phyloP scores from a whole-genome alignment of 306 rosid species.

The Cicer bijugum region DNA sequence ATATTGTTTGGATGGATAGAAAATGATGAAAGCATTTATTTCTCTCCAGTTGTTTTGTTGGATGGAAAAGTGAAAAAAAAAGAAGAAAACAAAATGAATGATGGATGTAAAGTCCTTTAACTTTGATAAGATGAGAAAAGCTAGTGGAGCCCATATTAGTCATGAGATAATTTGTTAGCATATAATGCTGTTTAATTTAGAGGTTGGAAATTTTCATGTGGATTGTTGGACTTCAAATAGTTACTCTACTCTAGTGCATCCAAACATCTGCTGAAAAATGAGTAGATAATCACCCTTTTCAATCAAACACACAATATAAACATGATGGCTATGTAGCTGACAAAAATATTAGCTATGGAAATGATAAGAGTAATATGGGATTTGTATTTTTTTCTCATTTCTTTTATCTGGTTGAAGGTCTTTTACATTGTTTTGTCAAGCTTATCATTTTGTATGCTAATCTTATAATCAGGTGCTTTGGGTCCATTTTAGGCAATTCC shows the following conservation, averaged over 20 bases:
- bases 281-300: not conserved
- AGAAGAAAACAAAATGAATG: not conserved
- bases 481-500: conserved; percentile 4
- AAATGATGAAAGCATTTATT: not conserved
- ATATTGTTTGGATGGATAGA: not conserved
- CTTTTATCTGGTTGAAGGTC: conserved; percentile 4
- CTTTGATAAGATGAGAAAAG: not conserved
- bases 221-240: conserved; percentile 34
- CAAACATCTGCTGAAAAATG: conserved; percentile 29
- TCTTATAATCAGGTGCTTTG: conserved; percentile 12
- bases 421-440: conserved; percentile 15
- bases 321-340: not conserved
- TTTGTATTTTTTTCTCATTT: not conserved
- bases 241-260: conserved; percentile 4
- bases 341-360: conserved; percentile 16
- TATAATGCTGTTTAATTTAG: not conserved
- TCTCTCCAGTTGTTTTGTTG: not conserved
- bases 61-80: not conserved
- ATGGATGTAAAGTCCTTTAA: not conserved
- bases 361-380: not conserved
- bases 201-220: conserved; percentile 12
- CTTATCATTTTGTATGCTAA: conserved; percentile 26
- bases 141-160: not conserved
- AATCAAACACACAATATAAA: conserved; percentile 4
- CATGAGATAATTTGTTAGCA: not conserved